Percentiles rank a stretch among this genome's conserved stretches.
Conservation (phyloP, 1,139 yeast species). For the Chernovozyma aurita region DNA sequence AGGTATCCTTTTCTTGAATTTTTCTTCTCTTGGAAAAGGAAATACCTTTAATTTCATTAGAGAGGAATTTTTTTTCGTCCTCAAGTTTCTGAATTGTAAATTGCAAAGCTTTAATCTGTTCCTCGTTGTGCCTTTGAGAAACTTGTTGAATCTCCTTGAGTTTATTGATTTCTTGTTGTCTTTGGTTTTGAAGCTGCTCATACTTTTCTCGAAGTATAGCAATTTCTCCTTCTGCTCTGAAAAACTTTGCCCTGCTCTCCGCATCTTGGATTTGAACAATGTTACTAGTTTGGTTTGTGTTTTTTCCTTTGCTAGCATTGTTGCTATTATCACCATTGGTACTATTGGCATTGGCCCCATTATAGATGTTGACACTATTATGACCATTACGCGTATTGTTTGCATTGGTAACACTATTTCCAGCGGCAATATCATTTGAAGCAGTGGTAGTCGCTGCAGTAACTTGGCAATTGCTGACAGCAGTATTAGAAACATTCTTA, state of each 20-base stretch:
- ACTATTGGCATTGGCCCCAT: too few species aligned
- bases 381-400: too few species aligned
- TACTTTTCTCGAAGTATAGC: constrained; percentile 69
- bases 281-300: not conserved
- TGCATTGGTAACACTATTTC: too few species aligned
- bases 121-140: constrained; percentile 30
- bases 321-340: too few species aligned
- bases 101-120: constrained; percentile 38
- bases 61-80: constrained; percentile 67
- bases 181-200: constrained; percentile 41
- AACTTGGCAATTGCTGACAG: too few species aligned
- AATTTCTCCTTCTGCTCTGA: constrained; percentile 69
- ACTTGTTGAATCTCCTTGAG: constrained; percentile 31
- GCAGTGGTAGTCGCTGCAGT: too few species aligned
- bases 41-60: constrained; percentile 29
- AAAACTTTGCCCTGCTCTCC: constrained; percentile 24
- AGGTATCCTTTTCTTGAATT: not conserved
- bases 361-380: too few species aligned
- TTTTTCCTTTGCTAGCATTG: too few species aligned
- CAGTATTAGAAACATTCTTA: too few species aligned
- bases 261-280: too few species aligned
- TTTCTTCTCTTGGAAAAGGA: constrained; percentile 9
- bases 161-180: constrained; percentile 39
- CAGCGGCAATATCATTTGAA: too few species aligned
- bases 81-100: constrained; percentile 52